phyloP scores from a whole-genome alignment of 768 basidiomycete genomes.

The Leucocoprinus leucothites region DNA sequence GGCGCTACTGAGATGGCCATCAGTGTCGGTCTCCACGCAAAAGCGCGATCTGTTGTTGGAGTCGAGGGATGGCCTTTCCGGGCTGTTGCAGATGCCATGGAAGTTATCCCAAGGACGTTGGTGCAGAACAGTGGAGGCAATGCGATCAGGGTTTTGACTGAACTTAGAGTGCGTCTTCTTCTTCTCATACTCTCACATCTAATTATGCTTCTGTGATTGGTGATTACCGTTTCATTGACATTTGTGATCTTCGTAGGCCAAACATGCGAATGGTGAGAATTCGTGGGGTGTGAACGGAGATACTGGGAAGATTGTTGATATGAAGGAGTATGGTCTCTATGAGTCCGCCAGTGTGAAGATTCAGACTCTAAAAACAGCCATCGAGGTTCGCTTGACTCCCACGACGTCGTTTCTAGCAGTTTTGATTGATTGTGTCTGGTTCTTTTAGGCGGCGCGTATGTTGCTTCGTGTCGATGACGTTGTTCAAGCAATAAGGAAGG shows the following conservation, averaged over 20 bases:
- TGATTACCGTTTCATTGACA: neutral
- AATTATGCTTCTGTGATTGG: neutral
- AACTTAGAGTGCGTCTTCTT: slow-evolving; percentile 70
- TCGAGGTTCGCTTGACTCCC: slow-evolving; percentile 59
- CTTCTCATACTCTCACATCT: neutral
- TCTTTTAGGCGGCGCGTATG: slow-evolving; percentile 74
- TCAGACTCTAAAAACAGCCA: slow-evolving; percentile 95
- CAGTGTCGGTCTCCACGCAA: slow-evolving; percentile 79
- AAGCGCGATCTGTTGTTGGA: slow-evolving; percentile 77
- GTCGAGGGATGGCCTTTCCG: slow-evolving; percentile 90
- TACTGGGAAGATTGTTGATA: slow-evolving; percentile 93
- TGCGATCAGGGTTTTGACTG: slow-evolving; percentile 88
- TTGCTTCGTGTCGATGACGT: slow-evolving; percentile 93
- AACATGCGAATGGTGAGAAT: slow-evolving; percentile 88
- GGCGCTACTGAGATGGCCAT: slow-evolving; percentile 99
- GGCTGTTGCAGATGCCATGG: slow-evolving; percentile 94
- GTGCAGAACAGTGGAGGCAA: slow-evolving; percentile 96
- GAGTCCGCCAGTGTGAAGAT: slow-evolving; percentile 98
- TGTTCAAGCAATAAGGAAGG: slow-evolving; percentile 83
- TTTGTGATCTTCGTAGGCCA: slow-evolving; percentile 56
- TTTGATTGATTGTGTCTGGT: neutral
- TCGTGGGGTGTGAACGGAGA: slow-evolving; percentile 96
- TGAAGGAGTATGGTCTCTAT: slow-evolving; percentile 91
- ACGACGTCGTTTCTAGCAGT: neutral
- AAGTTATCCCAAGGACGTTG: slow-evolving; percentile 93